Base-by-base conservation (phyloP, 2,329 filamentous ascomycete genomes). In the Madurella fahalii region DNA sequence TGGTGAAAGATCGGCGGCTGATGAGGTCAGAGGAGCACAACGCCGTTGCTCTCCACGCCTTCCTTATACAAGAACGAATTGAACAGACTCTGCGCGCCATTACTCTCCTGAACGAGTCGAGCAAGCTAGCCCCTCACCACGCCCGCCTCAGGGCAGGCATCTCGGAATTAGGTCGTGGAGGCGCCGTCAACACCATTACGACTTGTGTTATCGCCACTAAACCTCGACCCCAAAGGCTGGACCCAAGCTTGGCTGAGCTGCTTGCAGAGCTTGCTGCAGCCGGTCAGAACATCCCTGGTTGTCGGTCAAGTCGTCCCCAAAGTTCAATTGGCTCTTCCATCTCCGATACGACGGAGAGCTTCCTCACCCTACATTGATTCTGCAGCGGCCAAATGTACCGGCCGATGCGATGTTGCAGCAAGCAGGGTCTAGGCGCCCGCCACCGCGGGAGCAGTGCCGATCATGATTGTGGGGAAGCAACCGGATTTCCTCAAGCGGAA, bases 401-500 rank as follows among this genome's bases (percentile, higher is more conserved):
- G 41, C 17, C 45, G 49, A 50, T 25, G 49, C 31, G 17, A 25
- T 25, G 32, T 40, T 47, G 54, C 39, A 47, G 52, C 50, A 39
- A n/a, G 34, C 44, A 47, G n/a, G 37, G 32, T 17, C 44, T 44
- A 16, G 44, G 47, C 30, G 25, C 13, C 37, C 32, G 30, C 40
- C 12, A 15, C 7, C 37, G 20, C 25, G 32, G 40, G 16, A 13
- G n/a, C 25, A 45, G 40, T 41, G 50, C 43, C 45, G 57, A 56
- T 56, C 47, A 31, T 13, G 5, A n/a, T 7, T 49, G 53, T 52
- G 53, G 54, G 18, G 51, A 53, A 55, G 43, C 34, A 3, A 32
- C 43, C 54, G 57, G 54, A 20, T 52, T 59, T 39, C 52, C 54
- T 47, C 1, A 45, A 53, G 17, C 5, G 57, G 57, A 37, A 59